Percentiles rank a stretch among this genome's conserved stretches.
Evolutionary conservation across 352 stramenopile species (phyloP).

Genomic region (Phytopythium delawarense): DNA sequence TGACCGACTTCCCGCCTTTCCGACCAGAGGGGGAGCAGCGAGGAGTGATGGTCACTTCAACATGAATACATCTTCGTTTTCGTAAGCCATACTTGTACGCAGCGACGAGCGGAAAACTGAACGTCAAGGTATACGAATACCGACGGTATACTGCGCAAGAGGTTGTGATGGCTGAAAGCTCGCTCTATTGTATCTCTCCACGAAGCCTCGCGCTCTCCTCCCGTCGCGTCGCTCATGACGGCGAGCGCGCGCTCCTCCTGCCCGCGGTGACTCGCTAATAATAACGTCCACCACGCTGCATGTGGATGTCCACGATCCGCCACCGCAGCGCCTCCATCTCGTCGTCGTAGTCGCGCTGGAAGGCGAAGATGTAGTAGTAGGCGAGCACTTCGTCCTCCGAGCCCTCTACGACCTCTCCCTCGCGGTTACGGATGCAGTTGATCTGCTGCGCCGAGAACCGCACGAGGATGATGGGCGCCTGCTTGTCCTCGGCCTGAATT

Average conservation of each 20-base stretch:
- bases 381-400: conserved; percentile 95
- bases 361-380: conserved; percentile 98
- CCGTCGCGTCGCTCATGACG: background rate
- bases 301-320: conserved; percentile 86
- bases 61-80: background rate
- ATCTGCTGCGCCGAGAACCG: conserved; percentile 99
- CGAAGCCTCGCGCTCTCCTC: background rate
- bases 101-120: background rate
- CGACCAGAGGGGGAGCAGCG: background rate
- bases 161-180: background rate
- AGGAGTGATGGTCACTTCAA: conserved; percentile 4
- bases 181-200: conserved; percentile 8
- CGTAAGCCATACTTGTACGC: background rate
- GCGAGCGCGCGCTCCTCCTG: background rate
- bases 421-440: conserved; percentile 97
- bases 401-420: conserved; percentile 95
- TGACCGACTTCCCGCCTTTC: background rate
- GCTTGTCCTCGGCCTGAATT: conserved; percentile 78
- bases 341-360: conserved; percentile 97
- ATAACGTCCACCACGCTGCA: conserved; percentile 76
- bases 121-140: conserved; percentile 9
- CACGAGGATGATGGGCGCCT: conserved; percentile 94
- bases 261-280: conserved; percentile 45
- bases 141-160: background rate
- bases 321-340: conserved; percentile 81